phyloP scores from a whole-genome alignment of 495 filamentous ascomycete genomes.

The Talaromyces proteolyticus region DNA sequence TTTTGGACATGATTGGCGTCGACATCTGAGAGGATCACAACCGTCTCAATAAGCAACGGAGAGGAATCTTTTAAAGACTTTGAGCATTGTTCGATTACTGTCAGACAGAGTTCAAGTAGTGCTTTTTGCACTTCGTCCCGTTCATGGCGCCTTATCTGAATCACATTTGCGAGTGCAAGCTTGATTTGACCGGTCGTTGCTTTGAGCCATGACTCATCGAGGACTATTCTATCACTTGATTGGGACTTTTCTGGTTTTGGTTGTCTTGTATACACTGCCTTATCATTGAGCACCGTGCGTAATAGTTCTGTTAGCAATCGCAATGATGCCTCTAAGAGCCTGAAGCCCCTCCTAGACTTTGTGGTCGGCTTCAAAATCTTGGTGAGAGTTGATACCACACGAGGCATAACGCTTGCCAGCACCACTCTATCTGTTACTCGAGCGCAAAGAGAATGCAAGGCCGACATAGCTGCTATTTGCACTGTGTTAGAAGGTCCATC shows the following conservation, averaged over 20 bases:
- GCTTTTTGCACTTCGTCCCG: conserved; percentile 63
- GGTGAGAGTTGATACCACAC: conserved; percentile 76
- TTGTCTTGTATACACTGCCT: conserved; percentile 11
- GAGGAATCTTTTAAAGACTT: conserved; percentile 65
- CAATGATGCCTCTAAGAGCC: conserved; percentile 57
- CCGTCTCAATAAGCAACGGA: conserved; percentile 70
- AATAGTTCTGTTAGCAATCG: conserved; percentile 55
- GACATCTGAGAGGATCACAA: conserved; percentile 63
- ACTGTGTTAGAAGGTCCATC: conserved; percentile 54
- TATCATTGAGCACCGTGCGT: conserved; percentile 60
- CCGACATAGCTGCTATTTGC: conserved; percentile 59
- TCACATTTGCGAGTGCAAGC: conserved; percentile 70
- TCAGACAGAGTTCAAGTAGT: conserved; percentile 62
- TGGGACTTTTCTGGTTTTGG: conserved; percentile 20
- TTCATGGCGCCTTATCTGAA: conserved; percentile 72
- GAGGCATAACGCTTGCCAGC: conserved; percentile 79
- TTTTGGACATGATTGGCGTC: conserved; percentile 35
- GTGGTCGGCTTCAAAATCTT: conserved; percentile 66
- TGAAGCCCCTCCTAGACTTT: conserved; percentile 56
- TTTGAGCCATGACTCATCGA: conserved; percentile 66
- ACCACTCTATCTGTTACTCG: conserved; percentile 64
- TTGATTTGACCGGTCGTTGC: conserved; percentile 81
- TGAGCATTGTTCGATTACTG: conserved; percentile 70
- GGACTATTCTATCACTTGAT: conserved; percentile 22
- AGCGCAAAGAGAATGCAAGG: conserved; percentile 55